These are phyloP conservation scores for Ophiostoma tasmaniense DNA, from an alignment of 2,329 filamentous ascomycete species.

Conservation along the genomic window DNA sequence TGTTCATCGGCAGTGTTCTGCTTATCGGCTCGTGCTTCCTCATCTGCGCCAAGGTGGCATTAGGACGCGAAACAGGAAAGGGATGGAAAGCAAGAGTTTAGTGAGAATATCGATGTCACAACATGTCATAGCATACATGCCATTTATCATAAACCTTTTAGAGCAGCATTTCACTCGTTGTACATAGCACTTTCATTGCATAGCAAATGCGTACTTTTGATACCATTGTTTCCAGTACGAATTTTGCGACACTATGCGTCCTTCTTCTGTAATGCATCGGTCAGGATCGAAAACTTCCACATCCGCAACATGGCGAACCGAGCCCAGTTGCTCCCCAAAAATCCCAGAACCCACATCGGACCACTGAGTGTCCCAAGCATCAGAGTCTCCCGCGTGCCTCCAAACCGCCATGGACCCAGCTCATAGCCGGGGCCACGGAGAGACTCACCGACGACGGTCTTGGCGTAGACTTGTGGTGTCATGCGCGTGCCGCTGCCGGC, in stretches of 20 bases:
- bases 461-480: constrained; percentile 24
- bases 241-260: constrained; percentile 26
- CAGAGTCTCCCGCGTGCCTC: constrained; percentile 20
- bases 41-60: constrained; percentile 31
- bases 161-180: not conserved
- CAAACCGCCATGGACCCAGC: constrained; percentile 16
- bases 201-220: not conserved
- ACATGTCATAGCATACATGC: too few species aligned
- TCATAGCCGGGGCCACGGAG: constrained; percentile 19
- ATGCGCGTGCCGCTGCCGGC: constrained; percentile 23
- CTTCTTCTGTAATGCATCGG: constrained; percentile 20
- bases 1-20: constrained; percentile 38
- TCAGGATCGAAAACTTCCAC: constrained; percentile 17
- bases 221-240: not conserved
- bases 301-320: constrained; percentile 17
- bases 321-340: constrained; percentile 19
- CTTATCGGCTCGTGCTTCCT: constrained; percentile 35
- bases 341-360: constrained; percentile 20
- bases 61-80: constrained; percentile 31
- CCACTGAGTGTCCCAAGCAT: constrained; percentile 17
- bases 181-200: not conserved
- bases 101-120: too few species aligned
- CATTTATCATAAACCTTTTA: not conserved
- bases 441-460: constrained; percentile 15
- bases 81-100: constrained; percentile 35